Base-by-base conservation (phyloP, 2,329 filamentous ascomycete genomes). In the Colletotrichum sp. region DNA sequence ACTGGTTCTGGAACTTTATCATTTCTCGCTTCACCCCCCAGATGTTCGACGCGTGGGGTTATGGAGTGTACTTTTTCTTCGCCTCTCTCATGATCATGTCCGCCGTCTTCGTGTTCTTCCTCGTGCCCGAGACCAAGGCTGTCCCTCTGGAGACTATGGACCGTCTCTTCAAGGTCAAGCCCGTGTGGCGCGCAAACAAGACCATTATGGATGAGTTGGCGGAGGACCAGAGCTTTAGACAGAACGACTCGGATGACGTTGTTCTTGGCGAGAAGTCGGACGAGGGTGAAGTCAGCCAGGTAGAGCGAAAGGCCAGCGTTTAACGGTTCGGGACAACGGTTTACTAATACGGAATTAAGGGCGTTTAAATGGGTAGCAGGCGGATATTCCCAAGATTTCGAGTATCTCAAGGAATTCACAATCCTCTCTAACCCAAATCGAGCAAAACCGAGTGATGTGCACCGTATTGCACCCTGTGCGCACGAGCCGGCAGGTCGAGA, bases 1-100 rank as follows among this genome's bases (percentile, higher is more conserved):
- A 95, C 83, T 95, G 93, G 93, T 88, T 93, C 80, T 93, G 87
- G 87, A 94, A 94, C 83, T 94, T 94, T 82, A 88, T 94, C 80
- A 90, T 94, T 78, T 89, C 89, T 1, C 88, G 92, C 13, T 94
- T 93, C 85, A 94, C 91, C 0, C 91, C 89, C 30, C 90, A 93
- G 78, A 94, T 94, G 91, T 90, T 92, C 78, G 80, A 85, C 27
- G 83, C 85, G 10, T 89, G 90, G 87, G 85, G 86, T n/a, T 93
- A 90, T 78, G 93, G 92, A 28, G 91, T 93, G 0, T 94, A 93
- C 83, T 91, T 94, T 79, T 93, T 94, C 87, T 94, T 94, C 78
- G 92, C 91, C 3, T 86, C 88, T 0, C 85, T 93, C 62, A 93
- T 93, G 88, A 82, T 93, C 15, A 74, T 89, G 12, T 90, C 90